These are phyloP conservation scores for Coprinopsis sp. DNA, from an alignment of 768 basidiomycete species.

Conservation along the genomic window DNA sequence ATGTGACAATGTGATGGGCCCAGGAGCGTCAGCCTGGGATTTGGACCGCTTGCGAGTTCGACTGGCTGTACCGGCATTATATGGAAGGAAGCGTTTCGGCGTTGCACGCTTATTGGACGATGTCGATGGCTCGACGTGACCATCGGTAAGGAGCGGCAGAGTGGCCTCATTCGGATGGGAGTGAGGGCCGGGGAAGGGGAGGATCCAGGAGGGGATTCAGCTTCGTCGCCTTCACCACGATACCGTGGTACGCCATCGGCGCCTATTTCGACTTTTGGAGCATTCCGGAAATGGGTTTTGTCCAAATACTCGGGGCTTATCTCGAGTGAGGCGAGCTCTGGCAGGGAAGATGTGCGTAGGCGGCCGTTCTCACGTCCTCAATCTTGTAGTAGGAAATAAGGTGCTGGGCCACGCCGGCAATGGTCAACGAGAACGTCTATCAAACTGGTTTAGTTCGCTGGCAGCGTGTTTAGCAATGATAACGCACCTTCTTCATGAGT, in stretches of 20 bases:
- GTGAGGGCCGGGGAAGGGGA: conserved; percentile 36
- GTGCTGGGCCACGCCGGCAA: conserved; percentile 82
- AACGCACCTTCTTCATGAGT: conserved; percentile 91
- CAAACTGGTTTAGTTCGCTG: conserved; percentile 7
- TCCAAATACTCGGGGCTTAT: conserved; percentile 87
- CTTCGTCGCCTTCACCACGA: conserved; percentile 77
- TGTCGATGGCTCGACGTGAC: conserved; percentile 28
- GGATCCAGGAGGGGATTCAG: conserved; percentile 43
- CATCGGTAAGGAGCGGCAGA: conserved; percentile 47
- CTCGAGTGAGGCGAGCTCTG: conserved; percentile 81
- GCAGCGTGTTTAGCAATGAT: conserved; percentile 3
- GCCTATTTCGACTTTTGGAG: conserved; percentile 83
- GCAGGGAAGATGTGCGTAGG: conserved; percentile 78
- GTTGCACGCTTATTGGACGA: conserved; percentile 29
- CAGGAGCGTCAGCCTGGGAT: conserved; percentile 15
- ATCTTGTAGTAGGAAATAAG: conserved; percentile 93
- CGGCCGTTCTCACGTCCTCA: conserved; percentile 88
- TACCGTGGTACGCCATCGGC: conserved; percentile 80
- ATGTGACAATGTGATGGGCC: too few species aligned
- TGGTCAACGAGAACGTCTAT: conserved; percentile 89
- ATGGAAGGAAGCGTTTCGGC: conserved; percentile 44
- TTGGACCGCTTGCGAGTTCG: conserved; percentile 34
- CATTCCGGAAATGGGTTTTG: conserved; percentile 86
- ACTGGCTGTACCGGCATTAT: conserved; percentile 29
- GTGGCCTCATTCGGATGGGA: conserved; percentile 23